phyloP scores from a whole-genome alignment of 768 basidiomycete species.

The Sporobolomyces phaffii region DNA sequence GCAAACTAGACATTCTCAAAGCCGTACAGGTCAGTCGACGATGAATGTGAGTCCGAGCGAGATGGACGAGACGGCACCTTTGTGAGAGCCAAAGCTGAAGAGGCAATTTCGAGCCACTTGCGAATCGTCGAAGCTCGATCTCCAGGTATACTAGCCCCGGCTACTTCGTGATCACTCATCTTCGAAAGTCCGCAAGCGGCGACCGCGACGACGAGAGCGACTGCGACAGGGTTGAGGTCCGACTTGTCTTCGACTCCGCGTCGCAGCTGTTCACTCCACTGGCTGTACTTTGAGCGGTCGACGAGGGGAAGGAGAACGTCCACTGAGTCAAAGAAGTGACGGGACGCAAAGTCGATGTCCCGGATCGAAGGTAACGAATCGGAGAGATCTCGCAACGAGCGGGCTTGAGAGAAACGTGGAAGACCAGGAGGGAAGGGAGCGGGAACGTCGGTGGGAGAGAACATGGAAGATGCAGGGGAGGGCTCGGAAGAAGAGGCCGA shows the following conservation, averaged over 20 bases:
- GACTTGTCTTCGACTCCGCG: neutral
- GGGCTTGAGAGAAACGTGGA: no score
- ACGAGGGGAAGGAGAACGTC: neutral
- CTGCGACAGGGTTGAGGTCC: slow-evolving; percentile 7
- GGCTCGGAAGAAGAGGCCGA: neutral
- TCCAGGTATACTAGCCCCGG: neutral
- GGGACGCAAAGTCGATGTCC: neutral
- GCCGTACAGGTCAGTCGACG: no score
- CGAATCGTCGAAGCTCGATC: slow-evolving; percentile 5
- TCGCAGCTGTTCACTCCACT: neutral
- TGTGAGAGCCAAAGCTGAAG: neutral
- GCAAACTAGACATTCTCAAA: no score
- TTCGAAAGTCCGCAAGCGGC: slow-evolving; percentile 20
- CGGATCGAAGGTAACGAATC: neutral
- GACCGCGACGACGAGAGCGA: slow-evolving; percentile 4
- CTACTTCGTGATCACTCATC: slow-evolving; percentile 14
- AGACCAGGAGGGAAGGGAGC: no score
- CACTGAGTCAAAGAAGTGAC: slow-evolving; percentile 1
- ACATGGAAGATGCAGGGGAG: neutral
- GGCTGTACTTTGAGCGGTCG: neutral
- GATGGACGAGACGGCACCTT: neutral
- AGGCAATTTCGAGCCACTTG: neutral
- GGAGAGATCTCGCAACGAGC: no score
- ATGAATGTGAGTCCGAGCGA: no score
- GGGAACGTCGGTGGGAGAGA: no score